phyloP scores from a whole-genome alignment of 225 moss, liverwort and hornwort genomes.

The Bryoerythrophyllum caledonicum region DNA sequence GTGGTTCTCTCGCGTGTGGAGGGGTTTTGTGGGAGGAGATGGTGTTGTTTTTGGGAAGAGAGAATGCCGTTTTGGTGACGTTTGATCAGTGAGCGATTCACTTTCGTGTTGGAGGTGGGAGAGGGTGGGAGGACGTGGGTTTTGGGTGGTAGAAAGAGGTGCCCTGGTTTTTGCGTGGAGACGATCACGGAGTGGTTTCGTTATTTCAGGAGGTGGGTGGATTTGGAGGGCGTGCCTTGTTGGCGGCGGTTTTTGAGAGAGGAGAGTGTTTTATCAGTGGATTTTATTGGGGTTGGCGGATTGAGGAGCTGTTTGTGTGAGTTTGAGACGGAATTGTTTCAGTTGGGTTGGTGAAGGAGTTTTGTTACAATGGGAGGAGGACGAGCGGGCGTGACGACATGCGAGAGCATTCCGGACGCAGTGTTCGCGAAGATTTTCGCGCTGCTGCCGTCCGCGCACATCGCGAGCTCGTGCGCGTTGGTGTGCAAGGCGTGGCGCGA shows the following conservation, averaged over 20 bases:
- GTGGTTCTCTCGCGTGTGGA: no score
- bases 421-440: constrained; percentile 59
- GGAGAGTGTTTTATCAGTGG: no score
- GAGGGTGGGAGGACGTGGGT: not conserved
- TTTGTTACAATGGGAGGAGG: constrained; percentile 32
- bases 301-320: not conserved
- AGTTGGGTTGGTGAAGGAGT: not conserved
- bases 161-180: not conserved
- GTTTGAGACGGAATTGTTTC: not conserved
- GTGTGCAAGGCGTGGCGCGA: constrained; percentile 74
- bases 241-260: not conserved
- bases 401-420: constrained; percentile 55
- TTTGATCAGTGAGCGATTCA: not conserved
- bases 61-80: not conserved
- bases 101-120: not conserved
- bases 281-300: not conserved
- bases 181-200: not conserved
- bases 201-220: not conserved
- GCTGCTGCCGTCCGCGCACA: constrained; percentile 53
- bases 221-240: not conserved
- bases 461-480: constrained; percentile 67
- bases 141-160: not conserved
- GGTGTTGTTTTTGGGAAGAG: not conserved
- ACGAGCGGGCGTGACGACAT: constrained; percentile 9
- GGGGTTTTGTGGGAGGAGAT: not conserved